phyloP scores from a whole-genome alignment of 2,329 filamentous ascomycete species.

The Balansia obtecta region DNA sequence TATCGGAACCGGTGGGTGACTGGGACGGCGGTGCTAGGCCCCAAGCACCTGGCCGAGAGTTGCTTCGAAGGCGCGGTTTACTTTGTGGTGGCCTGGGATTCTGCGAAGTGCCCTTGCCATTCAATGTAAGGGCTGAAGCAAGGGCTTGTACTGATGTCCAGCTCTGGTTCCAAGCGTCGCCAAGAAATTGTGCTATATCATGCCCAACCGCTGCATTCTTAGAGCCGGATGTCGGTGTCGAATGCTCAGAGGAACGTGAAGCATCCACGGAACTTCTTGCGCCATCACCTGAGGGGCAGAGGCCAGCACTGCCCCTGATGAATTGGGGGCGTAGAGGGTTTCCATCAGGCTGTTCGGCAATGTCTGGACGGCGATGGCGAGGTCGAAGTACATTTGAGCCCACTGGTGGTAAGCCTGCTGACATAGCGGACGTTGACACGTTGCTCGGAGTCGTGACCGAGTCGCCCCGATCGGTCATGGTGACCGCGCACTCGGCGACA shows the following conservation, averaged over 20 bases:
- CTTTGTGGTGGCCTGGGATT: neutral
- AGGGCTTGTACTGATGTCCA: constrained; percentile 45
- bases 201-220: constrained; percentile 23
- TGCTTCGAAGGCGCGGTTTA: constrained; percentile 4
- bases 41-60: constrained; percentile 25
- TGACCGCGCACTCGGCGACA: constrained; percentile 21
- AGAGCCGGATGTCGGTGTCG: constrained; percentile 11
- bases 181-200: constrained; percentile 29
- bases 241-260: neutral
- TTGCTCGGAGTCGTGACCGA: constrained; percentile 20
- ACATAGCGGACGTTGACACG: constrained; percentile 34
- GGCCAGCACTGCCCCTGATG: neutral
- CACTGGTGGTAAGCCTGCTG: constrained; percentile 28
- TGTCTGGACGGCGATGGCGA: constrained; percentile 35
- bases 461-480: constrained; percentile 23
- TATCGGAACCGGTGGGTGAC: constrained; percentile 29
- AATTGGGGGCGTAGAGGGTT: constrained; percentile 9
- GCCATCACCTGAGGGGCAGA: neutral
- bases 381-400: constrained; percentile 31
- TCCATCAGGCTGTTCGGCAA: constrained; percentile 16
- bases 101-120: constrained; percentile 12
- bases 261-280: neutral
- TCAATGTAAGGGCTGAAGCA: constrained; percentile 30
- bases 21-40: constrained; percentile 34
- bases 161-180: constrained; percentile 38